Conservation (phyloP, 2,329 filamentous ascomycete genomes). For the Ophiostoma novo-ulmi region DNA sequence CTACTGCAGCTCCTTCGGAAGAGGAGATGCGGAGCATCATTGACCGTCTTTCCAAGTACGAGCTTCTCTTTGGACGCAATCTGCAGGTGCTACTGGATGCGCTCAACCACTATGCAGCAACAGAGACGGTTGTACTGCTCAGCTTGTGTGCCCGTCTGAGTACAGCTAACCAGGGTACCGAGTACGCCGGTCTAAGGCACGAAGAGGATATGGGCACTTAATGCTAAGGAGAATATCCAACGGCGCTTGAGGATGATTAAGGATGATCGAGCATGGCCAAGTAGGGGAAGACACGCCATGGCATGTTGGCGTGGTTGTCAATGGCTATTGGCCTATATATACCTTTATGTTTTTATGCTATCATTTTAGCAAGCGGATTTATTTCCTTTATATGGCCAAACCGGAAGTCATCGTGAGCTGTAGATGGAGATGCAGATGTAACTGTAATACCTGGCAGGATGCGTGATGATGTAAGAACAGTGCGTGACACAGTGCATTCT, state of each 20-base stretch:
- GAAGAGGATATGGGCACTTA: slow-evolving; percentile 41
- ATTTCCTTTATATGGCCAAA: not conserved
- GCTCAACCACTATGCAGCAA: slow-evolving; percentile 94
- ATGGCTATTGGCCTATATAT: not conserved
- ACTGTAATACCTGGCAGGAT: not conserved
- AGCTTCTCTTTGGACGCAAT: slow-evolving; percentile 86
- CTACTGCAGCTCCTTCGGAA: slow-evolving; percentile 37
- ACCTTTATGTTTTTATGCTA: not conserved
- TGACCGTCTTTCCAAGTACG: slow-evolving; percentile 85
- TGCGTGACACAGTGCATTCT: not conserved
- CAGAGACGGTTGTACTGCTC: slow-evolving; percentile 89
- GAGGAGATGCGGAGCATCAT: slow-evolving; percentile 50
- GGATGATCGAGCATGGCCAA: not conserved
- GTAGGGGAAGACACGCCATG: not conserved
- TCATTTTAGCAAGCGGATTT: not conserved
- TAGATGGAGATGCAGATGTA: not conserved
- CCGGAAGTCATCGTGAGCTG: not conserved
- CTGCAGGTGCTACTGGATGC: slow-evolving; percentile 91
- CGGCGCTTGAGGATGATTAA: not conserved
- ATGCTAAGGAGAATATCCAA: not conserved
- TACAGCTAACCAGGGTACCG: slow-evolving; percentile 71
- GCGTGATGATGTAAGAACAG: not conserved
- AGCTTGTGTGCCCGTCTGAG: slow-evolving; percentile 79
- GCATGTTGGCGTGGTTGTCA: not conserved
- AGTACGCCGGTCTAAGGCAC: slow-evolving; percentile 55